Evolutionary conservation across 2,329 filamentous ascomycete genomes (phyloP).

Genomic region (Emericellopsis cladophorae): DNA sequence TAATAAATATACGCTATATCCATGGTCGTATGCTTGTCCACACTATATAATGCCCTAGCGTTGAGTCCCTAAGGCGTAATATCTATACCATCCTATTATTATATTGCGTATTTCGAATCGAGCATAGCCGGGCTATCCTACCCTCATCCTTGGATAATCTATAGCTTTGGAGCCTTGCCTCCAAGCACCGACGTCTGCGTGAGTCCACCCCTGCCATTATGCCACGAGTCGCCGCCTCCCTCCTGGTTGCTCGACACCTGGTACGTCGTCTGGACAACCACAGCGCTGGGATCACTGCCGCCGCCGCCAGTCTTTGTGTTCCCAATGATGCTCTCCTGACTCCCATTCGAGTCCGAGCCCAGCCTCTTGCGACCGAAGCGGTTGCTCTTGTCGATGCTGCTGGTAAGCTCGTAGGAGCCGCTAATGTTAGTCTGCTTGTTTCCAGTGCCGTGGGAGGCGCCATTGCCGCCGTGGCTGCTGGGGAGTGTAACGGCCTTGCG

Average conservation of each 20-base stretch:
- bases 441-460: not conserved
- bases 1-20: too few relatives aligned
- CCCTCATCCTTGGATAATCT: too few relatives aligned
- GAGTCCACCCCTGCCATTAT: too few relatives aligned
- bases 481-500: not conserved
- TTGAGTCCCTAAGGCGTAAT: too few relatives aligned
- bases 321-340: not conserved
- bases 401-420: not conserved
- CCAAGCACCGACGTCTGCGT: too few relatives aligned
- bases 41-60: too few relatives aligned
- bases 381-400: not conserved
- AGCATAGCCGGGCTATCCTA: too few relatives aligned
- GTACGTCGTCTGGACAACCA: not conserved
- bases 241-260: conserved; percentile 1
- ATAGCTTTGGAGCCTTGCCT: too few relatives aligned
- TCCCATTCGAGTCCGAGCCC: not conserved
- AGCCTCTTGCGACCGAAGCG: not conserved
- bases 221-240: not conserved
- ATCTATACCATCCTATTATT: too few relatives aligned
- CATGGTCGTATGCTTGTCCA: too few relatives aligned
- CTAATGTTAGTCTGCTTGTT: not conserved
- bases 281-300: not conserved
- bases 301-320: not conserved
- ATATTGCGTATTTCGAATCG: too few relatives aligned
- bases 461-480: not conserved